Conservation (phyloP, 768 basidiomycete species). For the Mycena crocata region DNA sequence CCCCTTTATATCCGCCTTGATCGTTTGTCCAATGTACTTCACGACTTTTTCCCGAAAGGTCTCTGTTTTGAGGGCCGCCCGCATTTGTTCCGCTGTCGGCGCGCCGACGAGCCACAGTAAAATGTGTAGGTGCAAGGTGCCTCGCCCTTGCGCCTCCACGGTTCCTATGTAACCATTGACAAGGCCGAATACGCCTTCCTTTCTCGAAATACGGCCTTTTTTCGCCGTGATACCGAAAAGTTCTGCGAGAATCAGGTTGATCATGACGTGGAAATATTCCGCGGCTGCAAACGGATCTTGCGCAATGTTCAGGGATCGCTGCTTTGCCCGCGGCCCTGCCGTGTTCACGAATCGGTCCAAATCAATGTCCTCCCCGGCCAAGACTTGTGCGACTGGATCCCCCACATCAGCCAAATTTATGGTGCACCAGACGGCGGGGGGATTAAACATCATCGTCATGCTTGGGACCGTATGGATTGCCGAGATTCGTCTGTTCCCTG, state of each 20-base stretch:
- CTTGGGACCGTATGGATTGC: constrained; percentile 39
- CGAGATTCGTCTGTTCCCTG: constrained; percentile 47
- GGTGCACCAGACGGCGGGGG: constrained; percentile 55
- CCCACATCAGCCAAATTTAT: constrained; percentile 54
- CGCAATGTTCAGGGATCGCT: constrained; percentile 38
- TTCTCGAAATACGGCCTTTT: constrained; percentile 4
- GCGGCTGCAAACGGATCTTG: constrained; percentile 47
- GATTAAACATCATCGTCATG: constrained; percentile 43
- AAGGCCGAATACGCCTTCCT: constrained; percentile 30
- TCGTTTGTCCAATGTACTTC: constrained; percentile 44
- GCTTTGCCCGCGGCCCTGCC: constrained; percentile 35
- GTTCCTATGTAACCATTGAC: constrained; percentile 41
- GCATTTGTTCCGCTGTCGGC: constrained; percentile 29
- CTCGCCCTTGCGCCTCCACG: constrained; percentile 44
- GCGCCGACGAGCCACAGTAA: constrained; percentile 40
- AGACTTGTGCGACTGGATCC: constrained; percentile 57
- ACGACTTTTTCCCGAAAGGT: constrained; percentile 42
- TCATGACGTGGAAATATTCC: constrained; percentile 48
- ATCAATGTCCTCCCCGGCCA: constrained; percentile 56
- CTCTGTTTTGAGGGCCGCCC: constrained; percentile 23
- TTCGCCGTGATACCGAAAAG: constrained; percentile 46
- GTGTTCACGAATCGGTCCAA: constrained; percentile 45
- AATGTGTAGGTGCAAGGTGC: constrained; percentile 43
- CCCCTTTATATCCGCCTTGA: constrained; percentile 45
- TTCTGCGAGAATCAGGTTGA: constrained; percentile 35